Evolutionary conservation across 2,329 filamentous ascomycete species (phyloP).

Genomic region (Alternaria conjuncta): DNA sequence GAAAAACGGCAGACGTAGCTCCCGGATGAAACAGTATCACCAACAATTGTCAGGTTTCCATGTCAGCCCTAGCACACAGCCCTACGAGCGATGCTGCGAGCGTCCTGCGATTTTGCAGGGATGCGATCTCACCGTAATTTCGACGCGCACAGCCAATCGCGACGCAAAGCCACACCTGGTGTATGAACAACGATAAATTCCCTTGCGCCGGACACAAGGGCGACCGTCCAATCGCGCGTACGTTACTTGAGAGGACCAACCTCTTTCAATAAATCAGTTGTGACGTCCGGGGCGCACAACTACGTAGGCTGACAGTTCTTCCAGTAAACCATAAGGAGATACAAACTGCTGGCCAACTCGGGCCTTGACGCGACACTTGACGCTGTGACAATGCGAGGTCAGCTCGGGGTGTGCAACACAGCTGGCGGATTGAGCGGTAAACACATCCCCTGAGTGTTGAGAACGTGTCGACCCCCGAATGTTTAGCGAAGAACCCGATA

Average conservation of each 20-base stretch:
- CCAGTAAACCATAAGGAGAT: neutral
- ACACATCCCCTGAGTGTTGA: neutral
- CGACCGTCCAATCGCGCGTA: constrained; percentile 2
- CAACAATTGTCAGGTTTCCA: neutral
- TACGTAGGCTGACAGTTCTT: constrained; percentile 1
- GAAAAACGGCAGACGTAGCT: neutral
- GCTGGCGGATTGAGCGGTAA: constrained; percentile 5
- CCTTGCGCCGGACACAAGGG: neutral
- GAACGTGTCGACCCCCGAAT: neutral
- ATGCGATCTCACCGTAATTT: constrained; percentile 34
- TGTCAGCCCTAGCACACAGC: constrained; percentile 32
- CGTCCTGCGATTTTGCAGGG: constrained; percentile 18
- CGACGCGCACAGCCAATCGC: neutral
- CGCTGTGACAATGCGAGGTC: neutral
- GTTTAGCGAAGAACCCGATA: neutral
- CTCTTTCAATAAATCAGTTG: neutral
- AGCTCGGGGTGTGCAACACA: neutral
- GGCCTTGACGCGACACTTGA: neutral
- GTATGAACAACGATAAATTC: neutral
- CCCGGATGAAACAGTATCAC: neutral
- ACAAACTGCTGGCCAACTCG: neutral
- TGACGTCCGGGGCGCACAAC: neutral
- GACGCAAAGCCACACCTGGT: neutral
- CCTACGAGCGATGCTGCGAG: constrained; percentile 23
- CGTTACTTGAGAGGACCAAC: neutral